phyloP scores from a whole-genome alignment of 2,329 filamentous ascomycete genomes.

The Sarocladium oryzae region DNA sequence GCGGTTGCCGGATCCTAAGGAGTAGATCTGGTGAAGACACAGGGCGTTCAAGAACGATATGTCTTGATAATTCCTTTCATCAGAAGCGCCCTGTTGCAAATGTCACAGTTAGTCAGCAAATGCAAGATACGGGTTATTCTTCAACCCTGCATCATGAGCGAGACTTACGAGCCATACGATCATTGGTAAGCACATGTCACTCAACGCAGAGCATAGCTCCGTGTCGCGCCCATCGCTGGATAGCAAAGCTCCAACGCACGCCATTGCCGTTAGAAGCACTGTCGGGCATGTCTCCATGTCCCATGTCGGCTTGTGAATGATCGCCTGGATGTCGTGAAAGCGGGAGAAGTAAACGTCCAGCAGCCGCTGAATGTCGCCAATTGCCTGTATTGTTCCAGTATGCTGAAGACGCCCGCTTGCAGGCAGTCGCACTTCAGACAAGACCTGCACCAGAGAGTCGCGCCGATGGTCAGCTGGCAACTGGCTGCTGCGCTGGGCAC shows the following conservation, averaged over 20 bases:
- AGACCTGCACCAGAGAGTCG: background rate
- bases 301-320: constrained; percentile 24
- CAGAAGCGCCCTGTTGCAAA: constrained; percentile 16
- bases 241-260: constrained; percentile 22
- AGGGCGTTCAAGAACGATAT: constrained; percentile 21
- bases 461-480: background rate
- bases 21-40: constrained; percentile 25
- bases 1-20: constrained; percentile 24
- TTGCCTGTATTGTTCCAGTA: background rate
- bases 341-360: constrained; percentile 16
- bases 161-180: constrained; percentile 22
- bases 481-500: background rate
- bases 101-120: too few species aligned
- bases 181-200: constrained; percentile 20
- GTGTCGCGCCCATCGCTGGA: constrained; percentile 13
- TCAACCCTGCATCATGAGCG: background rate
- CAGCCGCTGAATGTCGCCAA: background rate
- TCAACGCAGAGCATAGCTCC: constrained; percentile 17
- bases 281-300: constrained; percentile 17
- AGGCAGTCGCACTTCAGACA: constrained; percentile 1
- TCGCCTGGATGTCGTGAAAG: constrained; percentile 23
- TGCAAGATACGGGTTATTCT: background rate
- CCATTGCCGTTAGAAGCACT: constrained; percentile 22
- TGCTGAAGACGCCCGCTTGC: background rate
- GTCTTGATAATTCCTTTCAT: constrained; percentile 14